phyloP scores from a whole-genome alignment of 371 early-diverging fungal species.

The Sporodiniella umbellata region DNA sequence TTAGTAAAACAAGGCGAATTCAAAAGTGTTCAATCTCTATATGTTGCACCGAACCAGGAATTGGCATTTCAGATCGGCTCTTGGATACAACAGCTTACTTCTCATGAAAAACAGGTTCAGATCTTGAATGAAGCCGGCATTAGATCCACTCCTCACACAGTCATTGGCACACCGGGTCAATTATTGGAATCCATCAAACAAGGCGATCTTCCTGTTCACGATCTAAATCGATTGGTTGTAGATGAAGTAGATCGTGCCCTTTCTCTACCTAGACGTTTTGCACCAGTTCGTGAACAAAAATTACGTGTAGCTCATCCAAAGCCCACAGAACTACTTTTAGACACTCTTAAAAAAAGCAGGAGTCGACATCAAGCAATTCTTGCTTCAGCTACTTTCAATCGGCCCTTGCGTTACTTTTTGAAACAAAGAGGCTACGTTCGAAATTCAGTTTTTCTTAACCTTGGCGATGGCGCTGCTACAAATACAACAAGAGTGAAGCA shows the following conservation, averaged over 20 bases:
- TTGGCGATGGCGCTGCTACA: constrained; percentile 34
- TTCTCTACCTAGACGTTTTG: constrained; percentile 57
- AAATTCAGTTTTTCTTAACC: constrained; percentile 64
- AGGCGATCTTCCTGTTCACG: constrained; percentile 38
- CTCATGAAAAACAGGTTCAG: neutral
- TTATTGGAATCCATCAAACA: constrained; percentile 45
- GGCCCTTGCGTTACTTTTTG: constrained; percentile 56
- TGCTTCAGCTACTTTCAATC: constrained; percentile 75
- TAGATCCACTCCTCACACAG: constrained; percentile 17
- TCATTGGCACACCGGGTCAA: constrained; percentile 69
- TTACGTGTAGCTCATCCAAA: constrained; percentile 62
- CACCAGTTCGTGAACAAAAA: constrained; percentile 42
- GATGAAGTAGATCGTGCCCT: constrained; percentile 82
- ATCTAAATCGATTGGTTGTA: constrained; percentile 58
- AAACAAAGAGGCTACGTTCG: constrained; percentile 53
- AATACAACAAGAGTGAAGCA: constrained; percentile 43
- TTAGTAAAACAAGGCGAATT: neutral
- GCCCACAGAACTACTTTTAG: constrained; percentile 57
- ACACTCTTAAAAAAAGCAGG: constrained; percentile 6
- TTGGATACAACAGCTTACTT: constrained; percentile 42
- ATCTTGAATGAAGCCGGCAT: constrained; percentile 10
- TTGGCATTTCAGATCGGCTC: constrained; percentile 74
- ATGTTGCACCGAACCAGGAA: constrained; percentile 86
- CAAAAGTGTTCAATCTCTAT: constrained; percentile 49
- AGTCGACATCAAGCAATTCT: constrained; percentile 53